phyloP scores from a whole-genome alignment of 371 early-diverging fungal genomes.

The Syncephalastrum sp. region DNA sequence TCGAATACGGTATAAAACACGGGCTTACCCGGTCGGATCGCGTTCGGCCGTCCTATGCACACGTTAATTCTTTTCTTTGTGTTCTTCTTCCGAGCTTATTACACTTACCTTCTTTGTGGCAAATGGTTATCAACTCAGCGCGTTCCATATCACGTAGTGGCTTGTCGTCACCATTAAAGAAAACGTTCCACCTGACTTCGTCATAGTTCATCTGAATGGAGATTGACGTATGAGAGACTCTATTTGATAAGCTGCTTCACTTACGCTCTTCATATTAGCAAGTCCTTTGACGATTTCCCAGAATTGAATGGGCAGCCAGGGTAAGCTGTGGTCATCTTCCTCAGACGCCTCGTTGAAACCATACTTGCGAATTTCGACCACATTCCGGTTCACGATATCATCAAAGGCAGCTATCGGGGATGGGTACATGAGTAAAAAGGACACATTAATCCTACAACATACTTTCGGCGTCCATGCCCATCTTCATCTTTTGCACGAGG shows the following conservation, averaged over 20 bases:
- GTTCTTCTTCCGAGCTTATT: neutral
- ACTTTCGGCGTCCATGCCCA: conserved; percentile 67
- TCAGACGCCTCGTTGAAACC: conserved; percentile 72
- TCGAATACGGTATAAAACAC: conserved; percentile 77
- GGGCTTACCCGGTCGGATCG: conserved; percentile 80
- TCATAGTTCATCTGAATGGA: conserved; percentile 67
- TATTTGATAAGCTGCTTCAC: neutral
- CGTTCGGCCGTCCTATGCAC: conserved; percentile 67
- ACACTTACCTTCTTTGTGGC: conserved; percentile 67
- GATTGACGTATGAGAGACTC: neutral
- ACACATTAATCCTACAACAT: conserved; percentile 8
- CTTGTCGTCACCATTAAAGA: conserved; percentile 79
- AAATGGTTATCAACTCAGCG: conserved; percentile 78
- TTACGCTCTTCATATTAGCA: conserved; percentile 54
- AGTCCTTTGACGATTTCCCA: conserved; percentile 73
- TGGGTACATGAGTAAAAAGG: neutral
- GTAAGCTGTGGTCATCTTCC: conserved; percentile 40
- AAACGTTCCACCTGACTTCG: conserved; percentile 69
- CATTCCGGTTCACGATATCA: conserved; percentile 75
- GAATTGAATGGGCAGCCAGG: conserved; percentile 78
- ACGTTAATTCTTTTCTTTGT: no score
- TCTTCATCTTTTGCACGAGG: conserved; percentile 81
- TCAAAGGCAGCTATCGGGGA: conserved; percentile 65
- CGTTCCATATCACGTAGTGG: conserved; percentile 84
- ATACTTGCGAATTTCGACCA: conserved; percentile 83